Conservation (phyloP, 2,329 filamentous ascomycete species). For the Cryphonectria nitschkei region DNA sequence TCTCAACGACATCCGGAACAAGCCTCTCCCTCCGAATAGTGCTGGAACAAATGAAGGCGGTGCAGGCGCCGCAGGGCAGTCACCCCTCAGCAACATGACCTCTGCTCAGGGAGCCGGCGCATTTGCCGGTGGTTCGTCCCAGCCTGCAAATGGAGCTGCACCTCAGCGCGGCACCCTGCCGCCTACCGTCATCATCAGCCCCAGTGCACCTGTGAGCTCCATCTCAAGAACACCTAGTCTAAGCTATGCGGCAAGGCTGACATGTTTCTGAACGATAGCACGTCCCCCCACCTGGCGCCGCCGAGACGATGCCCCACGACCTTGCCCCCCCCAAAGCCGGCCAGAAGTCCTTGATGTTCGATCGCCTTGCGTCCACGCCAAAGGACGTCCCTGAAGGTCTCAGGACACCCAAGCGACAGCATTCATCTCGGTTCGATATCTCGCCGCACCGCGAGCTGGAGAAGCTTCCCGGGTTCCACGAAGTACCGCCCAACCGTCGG, state of each 20-base stretch:
- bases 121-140: constrained; percentile 39
- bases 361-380: constrained; percentile 87
- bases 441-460: constrained; percentile 96
- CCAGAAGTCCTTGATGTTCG: constrained; percentile 85
- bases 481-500: constrained; percentile 90
- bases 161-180: constrained; percentile 70
- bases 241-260: constrained; percentile 30
- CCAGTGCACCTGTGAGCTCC: constrained; percentile 80
- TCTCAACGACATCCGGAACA: constrained; percentile 83
- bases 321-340: constrained; percentile 91
- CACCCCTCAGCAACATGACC: constrained; percentile 32
- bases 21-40: constrained; percentile 68
- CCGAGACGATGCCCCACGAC: constrained; percentile 98
- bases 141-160: constrained; percentile 58
- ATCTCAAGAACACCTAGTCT: constrained; percentile 10
- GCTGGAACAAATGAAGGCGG: constrained; percentile 47
- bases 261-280: constrained; percentile 59
- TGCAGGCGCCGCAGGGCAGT: constrained; percentile 39
- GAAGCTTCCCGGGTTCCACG: constrained; percentile 96
- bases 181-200: constrained; percentile 92
- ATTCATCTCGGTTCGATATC: constrained; percentile 97
- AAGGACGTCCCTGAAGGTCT: constrained; percentile 97
- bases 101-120: constrained; percentile 27
- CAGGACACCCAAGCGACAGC: constrained; percentile 92
- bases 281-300: constrained; percentile 86